These are phyloP conservation scores for Yamadazyma aaseri DNA, from an alignment of 1,139 yeast genomes.

Conservation along the genomic window DNA sequence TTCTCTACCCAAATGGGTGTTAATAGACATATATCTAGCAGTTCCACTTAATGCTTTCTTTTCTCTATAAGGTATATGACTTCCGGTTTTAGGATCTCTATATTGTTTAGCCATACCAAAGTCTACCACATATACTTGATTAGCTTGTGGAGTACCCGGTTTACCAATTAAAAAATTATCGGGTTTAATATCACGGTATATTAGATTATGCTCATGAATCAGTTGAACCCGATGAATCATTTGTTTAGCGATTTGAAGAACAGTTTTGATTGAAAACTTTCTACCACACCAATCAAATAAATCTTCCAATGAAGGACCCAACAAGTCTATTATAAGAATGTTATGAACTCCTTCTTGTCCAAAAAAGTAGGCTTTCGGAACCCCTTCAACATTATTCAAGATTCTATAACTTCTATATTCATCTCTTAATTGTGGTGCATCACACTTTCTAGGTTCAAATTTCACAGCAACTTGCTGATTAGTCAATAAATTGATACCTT, in stretches of 20 bases:
- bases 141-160: conserved; percentile 63
- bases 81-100: conserved; percentile 58
- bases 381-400: conserved; percentile 58
- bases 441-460: conserved; percentile 76
- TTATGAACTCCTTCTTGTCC: conserved; percentile 82
- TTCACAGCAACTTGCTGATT: conserved; percentile 79
- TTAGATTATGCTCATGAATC: conserved; percentile 67
- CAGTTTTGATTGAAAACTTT: conserved; percentile 65
- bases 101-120: conserved; percentile 71
- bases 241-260: conserved; percentile 71
- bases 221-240: conserved; percentile 68
- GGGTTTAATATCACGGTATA: conserved; percentile 76
- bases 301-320: conserved; percentile 79
- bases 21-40: conserved; percentile 64
- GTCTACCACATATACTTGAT: conserved; percentile 48
- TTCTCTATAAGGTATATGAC: conserved; percentile 62
- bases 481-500: conserved; percentile 81
- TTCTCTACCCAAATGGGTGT: conserved; percentile 64
- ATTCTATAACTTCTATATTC: conserved; percentile 74
- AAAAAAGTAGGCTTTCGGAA: conserved; percentile 74
- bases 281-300: conserved; percentile 82
- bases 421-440: conserved; percentile 77
- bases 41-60: conserved; percentile 64
- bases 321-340: conserved; percentile 66
- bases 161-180: conserved; percentile 73